Percentiles rank a stretch among this genome's conserved stretches.
These are phyloP conservation scores for Poa annua DNA, from an alignment of 176 grass and related monocot genomes.

Conservation along the genomic window DNA sequence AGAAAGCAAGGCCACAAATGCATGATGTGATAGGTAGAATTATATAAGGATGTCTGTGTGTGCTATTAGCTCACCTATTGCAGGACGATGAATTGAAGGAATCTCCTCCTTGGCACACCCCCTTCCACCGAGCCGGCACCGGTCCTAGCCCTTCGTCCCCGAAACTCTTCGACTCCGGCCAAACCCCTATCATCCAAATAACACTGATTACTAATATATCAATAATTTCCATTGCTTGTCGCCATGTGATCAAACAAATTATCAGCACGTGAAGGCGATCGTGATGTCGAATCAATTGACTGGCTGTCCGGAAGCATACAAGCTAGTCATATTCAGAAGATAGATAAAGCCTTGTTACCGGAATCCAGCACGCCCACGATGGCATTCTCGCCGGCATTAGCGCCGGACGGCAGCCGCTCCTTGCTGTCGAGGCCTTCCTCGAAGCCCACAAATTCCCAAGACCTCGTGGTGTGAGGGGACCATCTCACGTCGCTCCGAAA, in stretches of 20 bases:
- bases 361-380: constrained; percentile 95
- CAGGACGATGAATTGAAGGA: constrained; percentile 70
- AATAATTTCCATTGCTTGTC: neutral
- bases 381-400: constrained; percentile 54
- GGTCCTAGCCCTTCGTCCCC: constrained; percentile 61
- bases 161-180: constrained; percentile 93
- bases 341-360: constrained; percentile 43
- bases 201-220: neutral
- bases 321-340: neutral
- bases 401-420: constrained; percentile 50
- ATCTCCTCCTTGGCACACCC: constrained; percentile 73
- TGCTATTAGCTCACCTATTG: constrained; percentile 56
- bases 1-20: neutral
- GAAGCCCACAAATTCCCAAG: constrained; percentile 80
- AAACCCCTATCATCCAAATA: constrained; percentile 56
- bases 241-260: neutral
- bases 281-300: neutral
- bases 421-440: constrained; percentile 54
- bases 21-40: neutral
- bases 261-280: neutral
- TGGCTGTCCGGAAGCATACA: neutral
- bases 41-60: neutral
- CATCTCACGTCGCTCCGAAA: constrained; percentile 69
- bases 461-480: constrained; percentile 86
- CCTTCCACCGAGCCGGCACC: constrained; percentile 74